Conservation (phyloP, 2,329 filamentous ascomycete species). For the Microascus cirrosus region DNA sequence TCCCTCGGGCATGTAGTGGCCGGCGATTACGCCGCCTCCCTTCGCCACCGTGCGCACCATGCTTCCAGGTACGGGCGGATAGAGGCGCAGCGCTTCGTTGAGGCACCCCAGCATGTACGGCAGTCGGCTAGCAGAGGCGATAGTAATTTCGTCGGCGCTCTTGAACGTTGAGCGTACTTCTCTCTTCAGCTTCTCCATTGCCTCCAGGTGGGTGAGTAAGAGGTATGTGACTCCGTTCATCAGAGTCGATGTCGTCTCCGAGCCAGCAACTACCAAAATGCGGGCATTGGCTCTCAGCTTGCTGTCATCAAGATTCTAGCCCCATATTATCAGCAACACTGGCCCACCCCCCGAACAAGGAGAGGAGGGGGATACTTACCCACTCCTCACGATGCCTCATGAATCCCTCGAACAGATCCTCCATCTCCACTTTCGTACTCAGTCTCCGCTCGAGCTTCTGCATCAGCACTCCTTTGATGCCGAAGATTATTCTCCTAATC, state of each 20-base stretch:
- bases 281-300: background rate
- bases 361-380: no score
- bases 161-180: slow-evolving; percentile 28
- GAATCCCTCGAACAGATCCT: slow-evolving; percentile 12
- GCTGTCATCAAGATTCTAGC: no score
- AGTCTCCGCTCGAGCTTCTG: slow-evolving; percentile 9
- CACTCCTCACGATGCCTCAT: slow-evolving; percentile 9
- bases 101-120: slow-evolving; percentile 27
- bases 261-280: background rate
- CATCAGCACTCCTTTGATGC: slow-evolving; percentile 4
- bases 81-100: slow-evolving; percentile 27
- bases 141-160: slow-evolving; percentile 23
- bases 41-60: background rate
- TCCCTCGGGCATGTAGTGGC: background rate
- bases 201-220: background rate
- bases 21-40: background rate
- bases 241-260: background rate
- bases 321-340: no score
- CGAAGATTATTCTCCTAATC: background rate
- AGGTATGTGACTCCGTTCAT: background rate
- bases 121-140: slow-evolving; percentile 17
- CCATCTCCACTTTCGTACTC: slow-evolving; percentile 6
- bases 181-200: slow-evolving; percentile 14
- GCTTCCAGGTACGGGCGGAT: background rate
- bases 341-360: background rate